Conservation (phyloP, 176 grass and related monocot genomes). For the Puya raimondii region DNA sequence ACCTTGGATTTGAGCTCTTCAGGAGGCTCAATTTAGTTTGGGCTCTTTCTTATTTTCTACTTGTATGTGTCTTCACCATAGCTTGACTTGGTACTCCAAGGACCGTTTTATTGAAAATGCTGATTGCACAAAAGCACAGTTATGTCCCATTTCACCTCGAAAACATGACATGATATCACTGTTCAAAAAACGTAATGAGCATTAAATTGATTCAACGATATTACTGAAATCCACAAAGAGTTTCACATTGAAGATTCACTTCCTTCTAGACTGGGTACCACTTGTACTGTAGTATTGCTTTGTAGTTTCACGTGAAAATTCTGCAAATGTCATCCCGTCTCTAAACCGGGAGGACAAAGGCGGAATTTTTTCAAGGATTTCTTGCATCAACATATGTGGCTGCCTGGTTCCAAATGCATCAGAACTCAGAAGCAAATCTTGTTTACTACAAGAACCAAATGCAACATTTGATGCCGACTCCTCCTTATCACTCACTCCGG, state of each 20-base stretch:
- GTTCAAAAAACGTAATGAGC: not conserved
- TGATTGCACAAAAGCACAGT: not conserved
- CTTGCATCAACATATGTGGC: slow-evolving; percentile 21
- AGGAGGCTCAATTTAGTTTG: not conserved
- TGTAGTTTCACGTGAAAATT: slow-evolving; percentile 83
- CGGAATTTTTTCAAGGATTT: slow-evolving; percentile 53
- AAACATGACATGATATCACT: not conserved
- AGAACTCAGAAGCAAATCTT: not conserved
- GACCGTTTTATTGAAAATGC: not conserved
- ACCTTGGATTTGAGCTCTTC: not conserved
- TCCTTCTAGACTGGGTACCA: slow-evolving; percentile 38
- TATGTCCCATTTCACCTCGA: not conserved
- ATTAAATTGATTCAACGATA: not conserved
- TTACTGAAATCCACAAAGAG: too few species aligned
- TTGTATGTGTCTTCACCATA: not conserved
- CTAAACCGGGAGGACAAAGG: slow-evolving; percentile 49
- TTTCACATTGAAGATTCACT: not conserved
- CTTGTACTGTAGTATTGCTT: slow-evolving; percentile 74
- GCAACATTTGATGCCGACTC: slow-evolving; percentile 1
- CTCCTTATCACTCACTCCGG: slow-evolving; percentile 25
- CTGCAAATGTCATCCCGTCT: slow-evolving; percentile 86
- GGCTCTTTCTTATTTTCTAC: not conserved
- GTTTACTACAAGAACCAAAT: not conserved
- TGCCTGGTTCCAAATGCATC: not conserved
- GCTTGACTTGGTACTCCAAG: not conserved